Evolutionary conservation across 805 yeast species (phyloP).

Genomic region (Saturnispora sekii): DNA sequence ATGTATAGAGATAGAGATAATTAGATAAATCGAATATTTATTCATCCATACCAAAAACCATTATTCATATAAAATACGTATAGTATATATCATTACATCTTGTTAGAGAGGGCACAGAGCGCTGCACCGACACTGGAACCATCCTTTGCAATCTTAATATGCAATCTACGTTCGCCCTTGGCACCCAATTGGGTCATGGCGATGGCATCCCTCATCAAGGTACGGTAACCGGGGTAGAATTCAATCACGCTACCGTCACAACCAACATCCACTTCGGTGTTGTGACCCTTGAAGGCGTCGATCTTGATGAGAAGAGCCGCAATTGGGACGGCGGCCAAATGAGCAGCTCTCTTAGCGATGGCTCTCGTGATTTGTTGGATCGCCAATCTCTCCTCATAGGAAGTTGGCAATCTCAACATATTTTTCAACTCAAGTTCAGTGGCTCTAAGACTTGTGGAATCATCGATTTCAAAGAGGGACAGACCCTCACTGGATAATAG

Average conservation of each 20-base stretch:
- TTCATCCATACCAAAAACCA: neutral
- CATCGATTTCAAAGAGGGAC: conserved; percentile 80
- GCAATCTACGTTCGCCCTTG: conserved; percentile 65
- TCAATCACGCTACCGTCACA: conserved; percentile 94
- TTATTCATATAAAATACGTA: neutral
- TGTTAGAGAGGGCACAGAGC: conserved; percentile 54
- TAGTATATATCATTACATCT: neutral
- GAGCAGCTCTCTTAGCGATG: conserved; percentile 83
- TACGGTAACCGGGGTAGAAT: conserved; percentile 83
- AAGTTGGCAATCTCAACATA: conserved; percentile 59
- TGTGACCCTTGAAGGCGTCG: conserved; percentile 56
- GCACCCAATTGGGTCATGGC: conserved; percentile 60
- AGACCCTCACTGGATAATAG: conserved; percentile 73
- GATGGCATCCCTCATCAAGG: conserved; percentile 71
- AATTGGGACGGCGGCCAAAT: conserved; percentile 77
- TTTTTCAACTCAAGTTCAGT: conserved; percentile 62
- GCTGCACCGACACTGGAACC: conserved; percentile 99
- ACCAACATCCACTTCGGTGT: conserved; percentile 75
- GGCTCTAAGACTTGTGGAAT: conserved; percentile 58
- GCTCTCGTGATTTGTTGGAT: conserved; percentile 70
- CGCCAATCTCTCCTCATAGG: conserved; percentile 59
- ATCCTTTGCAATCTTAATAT: conserved; percentile 78
- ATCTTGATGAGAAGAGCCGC: conserved; percentile 71
- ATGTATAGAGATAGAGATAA: neutral
- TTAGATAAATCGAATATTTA: too few relatives aligned